Evolutionary conservation across 2,329 filamentous ascomycete genomes (phyloP).

Genomic region (Sarocladiaceae sp.): DNA sequence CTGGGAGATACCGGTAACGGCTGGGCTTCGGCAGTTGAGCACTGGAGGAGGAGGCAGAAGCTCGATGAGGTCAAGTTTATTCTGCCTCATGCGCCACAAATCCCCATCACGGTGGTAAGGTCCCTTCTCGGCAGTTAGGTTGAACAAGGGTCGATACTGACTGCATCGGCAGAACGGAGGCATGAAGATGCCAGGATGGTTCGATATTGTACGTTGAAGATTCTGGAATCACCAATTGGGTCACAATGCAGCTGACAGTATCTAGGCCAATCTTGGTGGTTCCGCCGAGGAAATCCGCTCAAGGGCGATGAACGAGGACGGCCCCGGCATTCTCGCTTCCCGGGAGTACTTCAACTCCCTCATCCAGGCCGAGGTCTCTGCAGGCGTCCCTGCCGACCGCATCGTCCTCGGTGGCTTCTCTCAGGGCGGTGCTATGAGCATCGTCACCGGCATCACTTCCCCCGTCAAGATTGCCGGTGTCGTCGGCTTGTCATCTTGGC

Average conservation of each 20-base stretch:
- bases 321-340: conserved; percentile 65
- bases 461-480: conserved; percentile 76
- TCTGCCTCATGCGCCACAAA: conserved; percentile 81
- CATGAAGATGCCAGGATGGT: conserved; percentile 82
- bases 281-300: conserved; percentile 23
- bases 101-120: conserved; percentile 66
- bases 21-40: conserved; percentile 78
- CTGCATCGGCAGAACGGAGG: conserved; percentile 55
- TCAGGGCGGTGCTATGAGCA: conserved; percentile 80
- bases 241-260: not conserved
- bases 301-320: conserved; percentile 47
- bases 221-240: not conserved
- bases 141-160: not conserved
- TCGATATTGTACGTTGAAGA: conserved; percentile 57
- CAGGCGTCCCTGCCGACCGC: conserved; percentile 73
- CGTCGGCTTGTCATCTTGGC: conserved; percentile 76
- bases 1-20: conserved; percentile 77
- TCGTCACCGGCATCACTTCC: conserved; percentile 73
- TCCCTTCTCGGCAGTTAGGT: not conserved
- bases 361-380: conserved; percentile 72
- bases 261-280: conserved; percentile 28
- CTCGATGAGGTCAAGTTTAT: conserved; percentile 91
- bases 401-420: conserved; percentile 84
- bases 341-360: conserved; percentile 71
- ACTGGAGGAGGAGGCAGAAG: conserved; percentile 62